Evolutionary conservation across 2,329 filamentous ascomycete species (phyloP), one percentile per base, ranked within the genome.

Genomic region (Claviceps lovelessii): DNA sequence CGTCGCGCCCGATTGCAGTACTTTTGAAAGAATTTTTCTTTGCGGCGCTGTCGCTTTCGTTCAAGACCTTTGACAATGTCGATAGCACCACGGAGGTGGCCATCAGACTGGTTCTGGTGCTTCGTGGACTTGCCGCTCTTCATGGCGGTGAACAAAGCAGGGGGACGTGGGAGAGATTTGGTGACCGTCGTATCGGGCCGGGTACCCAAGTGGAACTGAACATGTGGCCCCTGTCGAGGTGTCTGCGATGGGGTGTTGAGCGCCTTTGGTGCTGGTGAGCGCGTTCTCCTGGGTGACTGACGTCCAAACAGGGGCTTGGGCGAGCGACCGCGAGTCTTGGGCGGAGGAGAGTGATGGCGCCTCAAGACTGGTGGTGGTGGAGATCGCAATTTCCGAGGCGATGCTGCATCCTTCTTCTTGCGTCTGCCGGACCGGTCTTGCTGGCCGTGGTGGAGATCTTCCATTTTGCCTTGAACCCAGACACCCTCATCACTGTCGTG

Each of bases 51-150:
- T 31, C 90, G 85, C 74, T 95, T 97, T 70, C 88, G 85, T 73
- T 98, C 93, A 1, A 98, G 79, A 9, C 93, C 93, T 69, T 95
- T 95, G 70, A 96, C 88, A 58, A 96, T 98, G 69, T 97, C 93
- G 61, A 98, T 94, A 41, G 93, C 90, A n/a, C 90, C 89, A 58
- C 93, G 86, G 10, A 88, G 80, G 59, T 93, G 89, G 46, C 81
- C 72, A 52, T 84, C 78, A 51, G 65, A 64, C 6, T 66, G 61
- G 37, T 63, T 58, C 8, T 57, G 56, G 17, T 60, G 56, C 56
- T 72, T 70, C 56, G 63, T 59, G 53, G 71, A 64, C 53, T 74
- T 69, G 59, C 65, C 63, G 58, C 76, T 69, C 62, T 75, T 71
- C 62, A 73, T 67, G 49, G 77, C 73, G 41, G 75, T 80, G 67